Conservation (phyloP, 352 stramenopile genomes). For the Globisporangium yorkense region DNA sequence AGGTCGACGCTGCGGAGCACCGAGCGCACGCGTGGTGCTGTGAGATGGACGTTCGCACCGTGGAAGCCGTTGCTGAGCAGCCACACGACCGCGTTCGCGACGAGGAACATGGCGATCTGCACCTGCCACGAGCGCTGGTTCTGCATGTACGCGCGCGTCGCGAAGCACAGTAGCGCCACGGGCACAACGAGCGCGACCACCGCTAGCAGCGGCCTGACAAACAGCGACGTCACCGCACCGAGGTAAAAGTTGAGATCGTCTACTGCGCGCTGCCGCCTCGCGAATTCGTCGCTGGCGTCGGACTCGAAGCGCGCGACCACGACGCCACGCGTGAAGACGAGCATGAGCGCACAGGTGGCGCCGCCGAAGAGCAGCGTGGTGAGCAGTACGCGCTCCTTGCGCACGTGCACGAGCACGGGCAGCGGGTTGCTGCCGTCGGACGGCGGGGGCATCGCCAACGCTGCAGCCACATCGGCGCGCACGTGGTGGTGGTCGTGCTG, state of each 20-base stretch:
- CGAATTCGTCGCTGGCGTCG: background rate
- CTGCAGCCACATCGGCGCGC: background rate
- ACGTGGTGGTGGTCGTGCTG: background rate
- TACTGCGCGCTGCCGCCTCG: background rate
- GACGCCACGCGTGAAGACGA: conserved; percentile 30
- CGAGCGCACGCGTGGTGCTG: conserved; percentile 15
- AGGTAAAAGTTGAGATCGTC: conserved; percentile 39
- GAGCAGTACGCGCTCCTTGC: conserved; percentile 29
- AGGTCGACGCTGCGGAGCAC: conserved; percentile 29
- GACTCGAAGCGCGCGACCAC: conserved; percentile 26
- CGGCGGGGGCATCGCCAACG: background rate
- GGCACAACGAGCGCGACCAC: conserved; percentile 45
- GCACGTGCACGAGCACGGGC: conserved; percentile 34
- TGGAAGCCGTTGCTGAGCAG: conserved; percentile 64
- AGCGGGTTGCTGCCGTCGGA: conserved; percentile 21
- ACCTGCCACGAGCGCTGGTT: conserved; percentile 18
- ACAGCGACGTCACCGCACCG: conserved; percentile 22
- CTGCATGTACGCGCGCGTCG: conserved; percentile 44
- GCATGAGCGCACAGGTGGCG: conserved; percentile 17
- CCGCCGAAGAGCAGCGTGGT: conserved; percentile 17
- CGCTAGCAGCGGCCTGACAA: conserved; percentile 40
- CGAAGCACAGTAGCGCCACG: conserved; percentile 47
- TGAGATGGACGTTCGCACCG: conserved; percentile 40
- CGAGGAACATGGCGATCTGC: conserved; percentile 19
- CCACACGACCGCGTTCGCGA: conserved; percentile 42